Evolutionary conservation across 768 basidiomycete species (phyloP), one percentile per base, ranked within the genome.

Genomic region (Erythrobasidium yunnanense): DNA sequence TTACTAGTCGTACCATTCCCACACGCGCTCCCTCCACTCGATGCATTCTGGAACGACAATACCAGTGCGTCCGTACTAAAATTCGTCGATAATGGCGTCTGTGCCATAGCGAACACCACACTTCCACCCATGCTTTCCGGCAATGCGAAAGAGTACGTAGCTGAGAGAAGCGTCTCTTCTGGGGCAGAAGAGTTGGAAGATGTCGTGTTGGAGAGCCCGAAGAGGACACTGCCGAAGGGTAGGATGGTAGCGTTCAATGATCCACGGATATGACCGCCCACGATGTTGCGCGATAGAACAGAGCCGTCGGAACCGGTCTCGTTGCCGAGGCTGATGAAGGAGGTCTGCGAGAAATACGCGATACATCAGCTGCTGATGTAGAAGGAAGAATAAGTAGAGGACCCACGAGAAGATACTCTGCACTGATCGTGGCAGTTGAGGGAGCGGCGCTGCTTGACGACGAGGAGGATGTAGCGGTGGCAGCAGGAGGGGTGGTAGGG

Each of bases 401-500:
- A 49, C 60, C 32, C 60, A 63, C 60, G 23, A 63, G 47, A 4
- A 63, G 49, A 29, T 63, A 63, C 18, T 23, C 38, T n/a, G 60
- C 32, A 25, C 52, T 6, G 47, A 63, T 51, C 25, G 52, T 23
- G 22, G 35, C 25, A 23, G 42, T 32, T 2, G 60, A 25, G 8
- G 46, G 30, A 52, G 8, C 33, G 27, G 11, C 4, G 32, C 17
- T 25, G 3, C 47, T 27, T 29, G 60, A 25, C 13, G 60, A 3
- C 18, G 46, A 22, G 5, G 45, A 25, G n/a, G 20, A 32, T 3
- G 46, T 32, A 17, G 60, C 60, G 30, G 29, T 63, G 35, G 25
- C 56, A 58, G 56, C 23, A 8, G 38, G 20, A 22, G 56, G n/a
- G 17, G 35, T 27, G 4, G 38, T 20, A 13, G 54, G 29, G 42